Conservation (phyloP, 2,329 filamentous ascomycete species). For the Claviceps sp. region DNA sequence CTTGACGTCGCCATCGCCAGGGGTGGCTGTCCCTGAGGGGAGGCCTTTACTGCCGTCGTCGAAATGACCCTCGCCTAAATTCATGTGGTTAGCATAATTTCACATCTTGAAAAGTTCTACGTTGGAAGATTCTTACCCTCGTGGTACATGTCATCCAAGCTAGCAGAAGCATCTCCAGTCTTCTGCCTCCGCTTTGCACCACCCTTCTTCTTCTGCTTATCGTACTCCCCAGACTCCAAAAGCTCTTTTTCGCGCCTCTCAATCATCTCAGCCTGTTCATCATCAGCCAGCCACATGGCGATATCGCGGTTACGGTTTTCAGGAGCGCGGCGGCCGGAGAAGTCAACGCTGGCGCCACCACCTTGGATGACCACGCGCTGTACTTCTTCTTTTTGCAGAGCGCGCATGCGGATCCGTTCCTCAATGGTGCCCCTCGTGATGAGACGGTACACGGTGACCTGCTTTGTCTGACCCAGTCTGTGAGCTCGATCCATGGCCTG, state of each 20-base stretch:
- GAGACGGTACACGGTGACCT: conserved; percentile 94
- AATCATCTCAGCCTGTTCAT: conserved; percentile 88
- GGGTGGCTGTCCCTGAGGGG: conserved; percentile 69
- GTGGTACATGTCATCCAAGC: conserved; percentile 95
- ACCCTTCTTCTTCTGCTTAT: conserved; percentile 51
- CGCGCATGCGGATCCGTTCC: conserved; percentile 92
- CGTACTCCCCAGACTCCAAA: conserved; percentile 54
- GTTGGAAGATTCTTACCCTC: conserved; percentile 51
- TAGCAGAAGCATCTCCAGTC: conserved; percentile 37
- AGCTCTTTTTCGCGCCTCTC: conserved; percentile 85
- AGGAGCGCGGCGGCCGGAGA: conserved; percentile 75
- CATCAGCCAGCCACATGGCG: conserved; percentile 96
- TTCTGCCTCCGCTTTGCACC: conserved; percentile 39
- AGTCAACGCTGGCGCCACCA: conserved; percentile 83
- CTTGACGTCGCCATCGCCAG: conserved; percentile 44
- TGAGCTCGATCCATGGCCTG: conserved; percentile 99
- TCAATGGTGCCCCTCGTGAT: conserved; percentile 96
- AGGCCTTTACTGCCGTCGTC: conserved; percentile 65
- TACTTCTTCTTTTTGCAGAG: conserved; percentile 95
- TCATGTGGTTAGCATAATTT: no score
- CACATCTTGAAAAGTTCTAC: no score
- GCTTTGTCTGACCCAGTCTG: conserved; percentile 86
- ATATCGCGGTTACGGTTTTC: conserved; percentile 97
- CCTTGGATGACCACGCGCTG: conserved; percentile 94
- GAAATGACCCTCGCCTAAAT: conserved; percentile 83